Percentiles rank a stretch among this genome's conserved stretches.
Conservation (phyloP, 2,329 filamentous ascomycete genomes). For the Trichoderma sp. region DNA sequence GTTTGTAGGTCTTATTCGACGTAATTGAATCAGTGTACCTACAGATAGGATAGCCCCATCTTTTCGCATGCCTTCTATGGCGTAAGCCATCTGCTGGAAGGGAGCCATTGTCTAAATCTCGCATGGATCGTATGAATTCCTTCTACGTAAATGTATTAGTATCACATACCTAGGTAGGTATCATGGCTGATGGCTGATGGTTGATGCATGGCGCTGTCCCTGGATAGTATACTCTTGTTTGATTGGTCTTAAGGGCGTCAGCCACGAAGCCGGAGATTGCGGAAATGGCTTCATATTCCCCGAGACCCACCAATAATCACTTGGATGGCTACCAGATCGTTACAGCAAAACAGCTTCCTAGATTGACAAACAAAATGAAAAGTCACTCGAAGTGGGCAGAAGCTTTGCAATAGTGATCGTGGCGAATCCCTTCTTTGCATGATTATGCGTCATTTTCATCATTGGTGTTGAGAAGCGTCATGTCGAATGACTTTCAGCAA, state of each 20-base stretch:
- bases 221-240: not conserved
- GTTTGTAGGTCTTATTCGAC: not conserved
- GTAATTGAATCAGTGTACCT: not conserved
- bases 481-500: not conserved
- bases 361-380: not conserved
- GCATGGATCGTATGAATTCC: not conserved
- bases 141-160: not conserved
- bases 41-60: not conserved
- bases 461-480: not conserved
- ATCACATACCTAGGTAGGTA: too few species aligned
- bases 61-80: not conserved
- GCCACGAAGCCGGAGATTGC: not conserved
- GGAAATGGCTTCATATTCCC: not conserved
- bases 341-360: not conserved
- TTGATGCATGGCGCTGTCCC: not conserved
- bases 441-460: not conserved
- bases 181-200: not conserved
- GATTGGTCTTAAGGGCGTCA: not conserved
- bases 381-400: not conserved
- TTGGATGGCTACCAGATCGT: not conserved
- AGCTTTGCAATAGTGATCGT: not conserved
- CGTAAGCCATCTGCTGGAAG: not conserved
- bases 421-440: not conserved
- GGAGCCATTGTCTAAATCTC: not conserved
- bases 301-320: not conserved